Conservation (phyloP, 371 early-diverging fungal genomes). For the Vairimorpha apis region DNA sequence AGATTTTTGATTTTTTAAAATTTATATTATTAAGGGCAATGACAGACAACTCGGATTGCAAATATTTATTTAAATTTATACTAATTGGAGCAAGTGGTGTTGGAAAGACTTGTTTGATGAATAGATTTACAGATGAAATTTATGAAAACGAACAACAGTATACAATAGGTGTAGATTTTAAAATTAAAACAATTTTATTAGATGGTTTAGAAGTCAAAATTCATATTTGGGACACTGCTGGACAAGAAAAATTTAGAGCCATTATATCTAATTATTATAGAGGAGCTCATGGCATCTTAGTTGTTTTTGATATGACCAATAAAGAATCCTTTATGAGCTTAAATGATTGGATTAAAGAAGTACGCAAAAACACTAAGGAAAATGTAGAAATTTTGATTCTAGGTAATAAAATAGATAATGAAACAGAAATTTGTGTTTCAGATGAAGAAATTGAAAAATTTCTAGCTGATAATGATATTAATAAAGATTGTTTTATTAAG, state of each 20-base stretch:
- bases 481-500: slow-evolving; percentile 35
- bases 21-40: slow-evolving; percentile 27
- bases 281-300: slow-evolving; percentile 86
- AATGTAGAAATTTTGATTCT: slow-evolving; percentile 91
- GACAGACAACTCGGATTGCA: slow-evolving; percentile 60
- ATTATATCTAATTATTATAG: slow-evolving; percentile 76
- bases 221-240: slow-evolving; percentile 99
- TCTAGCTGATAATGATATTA: slow-evolving; percentile 37
- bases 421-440: slow-evolving; percentile 71
- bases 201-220: slow-evolving; percentile 83
- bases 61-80: slow-evolving; percentile 89
- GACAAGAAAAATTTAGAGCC: slow-evolving; percentile 97
- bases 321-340: slow-evolving; percentile 88
- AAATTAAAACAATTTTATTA: slow-evolving; percentile 83
- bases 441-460: slow-evolving; percentile 64
- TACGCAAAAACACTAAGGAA: slow-evolving; percentile 80
- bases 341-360: slow-evolving; percentile 92
- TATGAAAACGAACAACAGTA: slow-evolving; percentile 89
- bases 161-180: slow-evolving; percentile 99
- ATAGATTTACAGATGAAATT: slow-evolving; percentile 89
- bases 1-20: slow-evolving; percentile 2
- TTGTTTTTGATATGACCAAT: slow-evolving; percentile 97
- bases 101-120: slow-evolving; percentile 88
- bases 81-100: slow-evolving; percentile 95
- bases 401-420: slow-evolving; percentile 93